Conservation (phyloP, 768 basidiomycete species). For the Termitomyces sp. region DNA sequence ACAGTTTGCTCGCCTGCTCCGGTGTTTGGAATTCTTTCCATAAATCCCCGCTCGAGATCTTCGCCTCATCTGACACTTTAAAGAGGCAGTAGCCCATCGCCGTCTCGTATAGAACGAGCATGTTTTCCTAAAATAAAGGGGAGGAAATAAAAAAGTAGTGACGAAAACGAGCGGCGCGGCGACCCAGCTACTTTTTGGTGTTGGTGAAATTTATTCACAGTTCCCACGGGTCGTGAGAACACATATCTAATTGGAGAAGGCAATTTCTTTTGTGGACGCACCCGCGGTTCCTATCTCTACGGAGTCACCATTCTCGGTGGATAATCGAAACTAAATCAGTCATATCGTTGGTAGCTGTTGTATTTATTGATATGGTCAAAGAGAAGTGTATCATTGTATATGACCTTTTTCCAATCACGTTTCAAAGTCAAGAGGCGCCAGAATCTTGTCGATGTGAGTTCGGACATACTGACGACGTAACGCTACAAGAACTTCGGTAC, state of each 20-base stretch:
- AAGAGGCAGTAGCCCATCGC: conserved; percentile 97
- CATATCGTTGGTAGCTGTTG: neutral
- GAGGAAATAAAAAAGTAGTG: neutral
- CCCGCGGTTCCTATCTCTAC: too few species aligned
- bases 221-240: conserved; percentile 26
- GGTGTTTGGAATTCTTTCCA: conserved; percentile 93
- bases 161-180: neutral
- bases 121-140: conserved; percentile 28
- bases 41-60: conserved; percentile 79
- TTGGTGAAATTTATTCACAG: conserved; percentile 19
- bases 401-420: neutral
- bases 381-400: neutral
- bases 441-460: neutral
- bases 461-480: neutral
- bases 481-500: neutral
- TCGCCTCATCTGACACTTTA: conserved; percentile 87
- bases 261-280: too few species aligned
- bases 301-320: too few species aligned
- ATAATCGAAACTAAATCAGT: too few species aligned
- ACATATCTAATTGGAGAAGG: conserved; percentile 4
- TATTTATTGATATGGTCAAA: neutral
- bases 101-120: conserved; percentile 97
- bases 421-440: neutral
- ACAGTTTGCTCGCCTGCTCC: conserved; percentile 90
- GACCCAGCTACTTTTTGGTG: conserved; percentile 2